Conservation (phyloP, 129 eudicot species). For the Pseudognaphalium luteoalbum region DNA sequence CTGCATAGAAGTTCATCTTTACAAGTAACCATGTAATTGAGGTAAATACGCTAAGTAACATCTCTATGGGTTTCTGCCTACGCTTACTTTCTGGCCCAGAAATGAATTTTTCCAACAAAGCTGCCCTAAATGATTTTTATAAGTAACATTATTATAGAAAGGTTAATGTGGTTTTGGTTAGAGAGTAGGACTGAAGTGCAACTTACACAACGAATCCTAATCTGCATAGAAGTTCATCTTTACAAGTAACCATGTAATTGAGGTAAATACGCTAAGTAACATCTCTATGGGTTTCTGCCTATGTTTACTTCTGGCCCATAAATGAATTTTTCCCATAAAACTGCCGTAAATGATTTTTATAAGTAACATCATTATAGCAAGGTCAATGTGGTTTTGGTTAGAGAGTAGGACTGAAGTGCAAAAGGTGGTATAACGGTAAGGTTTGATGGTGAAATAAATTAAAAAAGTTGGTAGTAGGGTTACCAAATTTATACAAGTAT, state of each 20-base stretch:
- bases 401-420: background rate
- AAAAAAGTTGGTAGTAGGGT: background rate
- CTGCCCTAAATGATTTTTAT: background rate
- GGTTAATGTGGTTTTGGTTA: background rate
- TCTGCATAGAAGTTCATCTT: background rate
- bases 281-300: background rate
- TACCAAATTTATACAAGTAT: background rate
- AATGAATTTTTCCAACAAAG: background rate
- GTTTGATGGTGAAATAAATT: background rate
- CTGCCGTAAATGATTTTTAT: background rate
- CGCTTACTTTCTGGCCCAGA: background rate
- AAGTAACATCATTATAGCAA: background rate
- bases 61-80: background rate
- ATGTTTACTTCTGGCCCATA: background rate
- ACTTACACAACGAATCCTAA: background rate
- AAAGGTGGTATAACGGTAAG: background rate
- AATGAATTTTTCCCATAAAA: background rate
- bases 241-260: background rate
- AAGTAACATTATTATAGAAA: background rate
- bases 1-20: background rate
- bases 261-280: background rate
- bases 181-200: background rate
- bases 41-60: background rate
- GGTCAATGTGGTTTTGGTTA: background rate
- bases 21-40: background rate